These are phyloP conservation scores for Penicillium alfredii DNA, from an alignment of 495 filamentous ascomycete species.

Conservation along the genomic window DNA sequence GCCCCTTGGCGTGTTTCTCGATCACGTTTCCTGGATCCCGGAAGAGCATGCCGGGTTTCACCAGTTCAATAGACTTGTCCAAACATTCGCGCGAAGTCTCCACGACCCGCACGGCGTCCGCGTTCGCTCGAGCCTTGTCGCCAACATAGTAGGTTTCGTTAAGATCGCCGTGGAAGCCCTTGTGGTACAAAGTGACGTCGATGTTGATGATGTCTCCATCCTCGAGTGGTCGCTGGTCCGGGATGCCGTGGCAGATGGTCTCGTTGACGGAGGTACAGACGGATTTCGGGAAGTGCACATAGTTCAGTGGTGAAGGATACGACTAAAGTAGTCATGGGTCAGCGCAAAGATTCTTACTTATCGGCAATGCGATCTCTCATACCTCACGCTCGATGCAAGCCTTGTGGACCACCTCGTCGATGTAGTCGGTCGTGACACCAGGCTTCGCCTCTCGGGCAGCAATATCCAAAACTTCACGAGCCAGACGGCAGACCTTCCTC, in stretches of 20 bases:
- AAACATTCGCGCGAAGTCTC: slow-evolving; percentile 77
- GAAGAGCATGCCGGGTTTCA: slow-evolving; percentile 83
- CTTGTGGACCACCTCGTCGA: slow-evolving; percentile 94
- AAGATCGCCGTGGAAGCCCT: slow-evolving; percentile 80
- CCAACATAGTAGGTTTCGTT: slow-evolving; percentile 94
- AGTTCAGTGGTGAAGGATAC: slow-evolving; percentile 95
- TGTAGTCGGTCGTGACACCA: slow-evolving; percentile 91
- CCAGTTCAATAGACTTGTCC: slow-evolving; percentile 74
- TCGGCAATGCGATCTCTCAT: no score
- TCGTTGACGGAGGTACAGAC: slow-evolving; percentile 95
- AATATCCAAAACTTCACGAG: slow-evolving; percentile 89
- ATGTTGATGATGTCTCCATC: slow-evolving; percentile 90
- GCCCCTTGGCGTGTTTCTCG: slow-evolving; percentile 76
- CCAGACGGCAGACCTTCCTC: slow-evolving; percentile 86
- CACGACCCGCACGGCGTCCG: slow-evolving; percentile 77
- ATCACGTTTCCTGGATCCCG: slow-evolving; percentile 78
- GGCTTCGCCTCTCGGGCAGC: slow-evolving; percentile 74
- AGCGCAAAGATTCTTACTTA: no score
- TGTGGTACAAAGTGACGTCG: slow-evolving; percentile 82
- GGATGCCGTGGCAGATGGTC: slow-evolving; percentile 92
- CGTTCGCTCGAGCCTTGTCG: slow-evolving; percentile 63
- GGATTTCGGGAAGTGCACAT: slow-evolving; percentile 94
- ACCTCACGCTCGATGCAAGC: slow-evolving; percentile 92
- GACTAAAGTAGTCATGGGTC: slow-evolving; percentile 54
- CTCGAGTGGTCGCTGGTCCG: slow-evolving; percentile 67